Evolutionary conservation across 2,329 filamentous ascomycete genomes (phyloP), one percentile per base, ranked within the genome.

Genomic region (Raffaelea ambrosiae): DNA sequence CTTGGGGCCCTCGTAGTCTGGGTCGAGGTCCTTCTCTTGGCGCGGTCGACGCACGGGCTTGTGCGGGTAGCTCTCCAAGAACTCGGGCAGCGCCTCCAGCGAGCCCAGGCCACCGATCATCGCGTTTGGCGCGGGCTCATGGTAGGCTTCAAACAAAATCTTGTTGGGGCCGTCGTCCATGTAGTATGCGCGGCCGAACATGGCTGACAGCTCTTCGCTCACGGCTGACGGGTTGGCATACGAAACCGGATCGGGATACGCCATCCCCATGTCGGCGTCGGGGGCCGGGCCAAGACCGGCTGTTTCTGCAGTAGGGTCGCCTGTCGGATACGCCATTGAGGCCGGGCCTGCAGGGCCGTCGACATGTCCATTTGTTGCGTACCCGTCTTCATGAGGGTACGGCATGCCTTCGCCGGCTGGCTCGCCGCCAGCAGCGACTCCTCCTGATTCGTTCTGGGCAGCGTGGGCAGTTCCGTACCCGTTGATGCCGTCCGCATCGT

Each of bases 101-200:
- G 61, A 56, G 13, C 62, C 59, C 3, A 66, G 41, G 21, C 70
- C 64, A 5, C 63, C 57, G 31, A 61, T 57, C 46, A 76, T 56
- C 11, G 62, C 60, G 4, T 74, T 71, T 4, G 67, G 65, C 13
- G 71, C 63, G 5, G 76, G 77, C 23, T 68, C 67, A 54, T 79
- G 72, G 56, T 79, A 81, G 9, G 72, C 72, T 52, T 81, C 74
- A 49, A 81, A 81, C 3, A 81, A 59, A 58, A 81, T 81, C 56
- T 67, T 76, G 58, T 80, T 75, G 2, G 72, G 69, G 20, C 69
- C 70, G 53, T 78, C 73, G 50, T 78, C 76, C 57, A 79, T 79
- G 59, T 80, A 81, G 59, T 80, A 81, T 10, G 76, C 77, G 67
- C 78, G 74, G 16, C 77, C 77, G 53, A 80, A 65, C 60, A 71